phyloP scores from a whole-genome alignment of 768 basidiomycete genomes.

The Antrodiella citrinella region DNA sequence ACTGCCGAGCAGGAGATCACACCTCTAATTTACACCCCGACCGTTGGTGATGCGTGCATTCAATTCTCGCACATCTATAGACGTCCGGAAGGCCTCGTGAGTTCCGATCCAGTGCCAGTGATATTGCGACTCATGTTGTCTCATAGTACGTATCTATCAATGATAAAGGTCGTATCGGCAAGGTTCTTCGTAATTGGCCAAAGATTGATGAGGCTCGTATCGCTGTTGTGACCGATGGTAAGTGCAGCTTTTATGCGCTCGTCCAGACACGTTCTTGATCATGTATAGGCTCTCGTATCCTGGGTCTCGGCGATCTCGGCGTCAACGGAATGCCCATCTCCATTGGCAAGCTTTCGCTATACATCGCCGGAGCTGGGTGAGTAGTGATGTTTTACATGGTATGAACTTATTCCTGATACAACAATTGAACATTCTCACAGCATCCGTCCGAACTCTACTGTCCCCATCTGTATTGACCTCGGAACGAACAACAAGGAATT shows the following conservation, averaged over 20 bases:
- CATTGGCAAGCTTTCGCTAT: slow-evolving; percentile 88
- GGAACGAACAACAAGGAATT: slow-evolving; percentile 81
- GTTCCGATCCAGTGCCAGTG: slow-evolving; percentile 13
- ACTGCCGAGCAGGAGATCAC: slow-evolving; percentile 36
- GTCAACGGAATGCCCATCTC: slow-evolving; percentile 84
- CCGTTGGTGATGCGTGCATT: slow-evolving; percentile 85
- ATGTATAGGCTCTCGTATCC: slow-evolving; percentile 67
- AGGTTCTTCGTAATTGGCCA: slow-evolving; percentile 67
- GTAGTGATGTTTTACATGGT: slow-evolving; percentile 18
- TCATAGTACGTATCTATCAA: slow-evolving; percentile 71
- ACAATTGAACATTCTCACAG: no score
- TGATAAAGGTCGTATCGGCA: slow-evolving; percentile 74
- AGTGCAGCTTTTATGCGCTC: slow-evolving; percentile 11
- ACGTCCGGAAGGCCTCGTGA: slow-evolving; percentile 64
- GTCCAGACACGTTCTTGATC: not conserved
- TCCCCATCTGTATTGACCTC: slow-evolving; percentile 82
- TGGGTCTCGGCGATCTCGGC: slow-evolving; percentile 81
- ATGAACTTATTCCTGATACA: not conserved
- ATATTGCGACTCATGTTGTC: not conserved
- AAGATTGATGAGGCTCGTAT: slow-evolving; percentile 73
- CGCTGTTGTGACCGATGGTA: slow-evolving; percentile 87
- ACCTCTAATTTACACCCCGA: slow-evolving; percentile 88
- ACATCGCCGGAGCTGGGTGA: slow-evolving; percentile 85
- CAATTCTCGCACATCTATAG: slow-evolving; percentile 77
- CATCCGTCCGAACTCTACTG: slow-evolving; percentile 66